Conservation (phyloP, 1,284 basidiomycete genomes). For the Pulveroboletus sp. region DNA sequence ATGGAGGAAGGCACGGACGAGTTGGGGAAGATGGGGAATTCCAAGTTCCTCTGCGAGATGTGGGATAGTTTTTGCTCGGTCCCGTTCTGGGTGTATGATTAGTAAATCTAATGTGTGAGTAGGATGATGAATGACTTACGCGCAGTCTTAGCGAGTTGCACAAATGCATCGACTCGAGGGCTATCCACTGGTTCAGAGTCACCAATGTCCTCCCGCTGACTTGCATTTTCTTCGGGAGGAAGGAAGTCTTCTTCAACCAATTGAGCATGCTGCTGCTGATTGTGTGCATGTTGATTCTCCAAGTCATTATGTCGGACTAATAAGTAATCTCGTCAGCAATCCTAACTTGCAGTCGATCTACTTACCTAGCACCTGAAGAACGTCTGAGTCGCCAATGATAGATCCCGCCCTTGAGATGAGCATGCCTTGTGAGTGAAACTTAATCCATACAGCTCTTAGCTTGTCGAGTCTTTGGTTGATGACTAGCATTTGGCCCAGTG, state of each 20-base stretch:
- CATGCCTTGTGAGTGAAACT: not conserved
- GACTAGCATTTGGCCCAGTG: not conserved
- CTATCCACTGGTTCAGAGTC: not conserved
- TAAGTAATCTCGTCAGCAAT: not conserved
- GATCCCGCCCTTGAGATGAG: not conserved
- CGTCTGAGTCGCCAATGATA: too few species aligned
- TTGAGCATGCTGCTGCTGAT: not conserved
- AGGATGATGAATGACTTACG: not conserved
- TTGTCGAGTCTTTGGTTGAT: not conserved
- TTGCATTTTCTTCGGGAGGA: not conserved
- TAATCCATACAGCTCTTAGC: not conserved
- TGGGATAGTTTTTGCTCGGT: not conserved
- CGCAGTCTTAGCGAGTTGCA: not conserved
- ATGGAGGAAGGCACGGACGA: not conserved
- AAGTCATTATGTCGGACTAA: not conserved
- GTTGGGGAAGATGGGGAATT: not conserved
- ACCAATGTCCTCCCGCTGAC: not conserved
- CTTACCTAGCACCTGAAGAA: too few species aligned
- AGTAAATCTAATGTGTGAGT: not conserved
- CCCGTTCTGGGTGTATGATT: not conserved
- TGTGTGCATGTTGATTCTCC: too few species aligned
- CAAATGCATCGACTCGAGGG: not conserved
- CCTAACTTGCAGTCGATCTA: not conserved
- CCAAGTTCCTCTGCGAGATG: not conserved
- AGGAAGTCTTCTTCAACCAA: too few species aligned